Base-by-base conservation (phyloP, 2,329 filamentous ascomycete genomes). In the Elsinoe necatrix region DNA sequence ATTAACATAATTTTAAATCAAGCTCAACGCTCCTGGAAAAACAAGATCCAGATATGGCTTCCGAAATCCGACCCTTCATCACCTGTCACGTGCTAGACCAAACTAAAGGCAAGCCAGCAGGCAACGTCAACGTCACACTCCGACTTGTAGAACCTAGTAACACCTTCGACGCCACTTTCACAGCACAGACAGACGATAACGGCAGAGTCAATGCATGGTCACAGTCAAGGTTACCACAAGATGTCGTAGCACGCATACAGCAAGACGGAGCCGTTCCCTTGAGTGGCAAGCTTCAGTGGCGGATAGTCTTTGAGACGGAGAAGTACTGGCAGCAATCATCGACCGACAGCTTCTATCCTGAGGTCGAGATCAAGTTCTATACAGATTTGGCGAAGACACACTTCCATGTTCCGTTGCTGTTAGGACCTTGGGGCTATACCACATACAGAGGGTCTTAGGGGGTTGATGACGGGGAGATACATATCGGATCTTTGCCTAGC, bases 71-170 rank as follows among this genome's bases (percentile, higher is more conserved):
- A 68, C 76, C 69, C 63, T 82, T 81, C 67, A 92, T 93, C 66
- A 92, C 88, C 70, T 92, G 87, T 76, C 88, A 93, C 76, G 81
- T 91, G 71, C 87, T 93, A 69, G 87, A 93, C 77, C 92, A 87
- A 9, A 80, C 83, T n/a, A 74, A 80, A 60, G 88, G 88, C 66
- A 79, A 78, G 57, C 88, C 88, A 20, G 88, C 82, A 14, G 71
- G 77, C 57, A 75, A 77, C 60, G 80, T 93, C 64, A 77, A 78
- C 61, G 86, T 91, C 57, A 82, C 79, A 56, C 80, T 90, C 20
- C 72, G 82, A 50, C 68, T 77, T 21, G 50, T 72, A 60, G 65
- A 64, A 5, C 67, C 69, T 51, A 62, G 63, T 55, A 61, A 61
- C 27, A 59, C 63, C 3, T 60, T 66, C 1, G 65, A 68, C 25